phyloP scores from a whole-genome alignment of 1,284 basidiomycete genomes.

The Moesziomyces sp. region DNA sequence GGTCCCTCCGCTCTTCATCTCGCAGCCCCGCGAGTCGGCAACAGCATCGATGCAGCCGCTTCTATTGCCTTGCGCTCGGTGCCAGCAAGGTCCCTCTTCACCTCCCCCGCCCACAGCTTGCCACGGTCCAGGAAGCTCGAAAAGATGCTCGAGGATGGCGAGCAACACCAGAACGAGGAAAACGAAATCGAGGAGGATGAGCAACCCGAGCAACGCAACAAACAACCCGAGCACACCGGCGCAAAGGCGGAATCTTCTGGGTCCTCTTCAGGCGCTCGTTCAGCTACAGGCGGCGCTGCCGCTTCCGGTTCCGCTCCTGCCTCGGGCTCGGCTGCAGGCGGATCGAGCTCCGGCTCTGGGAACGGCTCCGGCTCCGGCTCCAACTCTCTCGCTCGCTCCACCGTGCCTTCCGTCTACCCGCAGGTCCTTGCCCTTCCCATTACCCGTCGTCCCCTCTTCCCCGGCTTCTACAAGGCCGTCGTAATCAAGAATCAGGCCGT shows the following conservation, averaged over 20 bases:
- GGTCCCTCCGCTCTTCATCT: conserved; percentile 3
- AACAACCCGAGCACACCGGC: conserved; percentile 12
- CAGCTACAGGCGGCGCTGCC: conserved; percentile 15
- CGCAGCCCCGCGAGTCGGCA: conserved; percentile 5
- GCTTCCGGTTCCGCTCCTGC: conserved; percentile 14
- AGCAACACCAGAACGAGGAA: conserved; percentile 32
- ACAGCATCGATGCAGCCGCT: background rate
- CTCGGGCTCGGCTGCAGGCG: conserved; percentile 7
- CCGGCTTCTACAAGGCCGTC: conserved; percentile 82
- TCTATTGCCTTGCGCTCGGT: conserved; percentile 3
- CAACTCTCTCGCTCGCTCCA: conserved; percentile 54
- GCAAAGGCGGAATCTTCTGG: conserved; percentile 28
- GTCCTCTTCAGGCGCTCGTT: conserved; percentile 20
- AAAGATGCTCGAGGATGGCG: conserved; percentile 12
- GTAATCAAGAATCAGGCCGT: conserved; percentile 76
- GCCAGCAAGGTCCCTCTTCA: conserved; percentile 31
- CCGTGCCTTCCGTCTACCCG: conserved; percentile 76
- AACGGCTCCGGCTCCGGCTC: conserved; percentile 40
- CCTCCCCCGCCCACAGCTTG: conserved; percentile 22
- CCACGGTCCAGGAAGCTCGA: conserved; percentile 48
- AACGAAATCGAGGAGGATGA: conserved; percentile 40
- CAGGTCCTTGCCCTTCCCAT: conserved; percentile 96
- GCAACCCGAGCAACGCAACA: conserved; percentile 16
- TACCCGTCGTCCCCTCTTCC: conserved; percentile 93
- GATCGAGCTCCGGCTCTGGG: conserved; percentile 6